Conservation (phyloP, 2,329 filamentous ascomycete genomes). For the Trichophyton schoenleinii region DNA sequence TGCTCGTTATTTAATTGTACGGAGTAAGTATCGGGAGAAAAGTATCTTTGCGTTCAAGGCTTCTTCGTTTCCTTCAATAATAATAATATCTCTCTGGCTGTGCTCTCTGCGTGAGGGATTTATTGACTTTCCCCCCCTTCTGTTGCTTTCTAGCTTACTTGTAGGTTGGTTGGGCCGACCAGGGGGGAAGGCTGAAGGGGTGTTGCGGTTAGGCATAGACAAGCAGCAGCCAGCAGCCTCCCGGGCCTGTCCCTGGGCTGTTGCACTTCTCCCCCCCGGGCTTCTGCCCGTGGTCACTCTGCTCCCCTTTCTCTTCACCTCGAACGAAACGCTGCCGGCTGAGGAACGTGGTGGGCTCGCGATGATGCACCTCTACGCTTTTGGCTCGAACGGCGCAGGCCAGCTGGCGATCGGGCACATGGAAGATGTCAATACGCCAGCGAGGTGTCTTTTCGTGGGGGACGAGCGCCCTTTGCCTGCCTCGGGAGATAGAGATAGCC, state of each 20-base stretch:
- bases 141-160: not conserved
- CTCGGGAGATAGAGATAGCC: constrained; percentile 7
- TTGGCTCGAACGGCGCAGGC: constrained; percentile 66
- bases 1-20: not conserved
- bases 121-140: not conserved
- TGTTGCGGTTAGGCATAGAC: not conserved
- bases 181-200: not conserved
- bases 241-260: not conserved
- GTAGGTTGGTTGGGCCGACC: not conserved
- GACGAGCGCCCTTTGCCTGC: constrained; percentile 13
- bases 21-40: not conserved
- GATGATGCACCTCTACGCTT: constrained; percentile 45
- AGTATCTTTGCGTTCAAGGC: not conserved
- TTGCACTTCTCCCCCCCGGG: not conserved
- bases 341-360: not conserved
- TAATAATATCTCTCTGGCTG: not conserved
- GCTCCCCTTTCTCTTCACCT: not conserved
- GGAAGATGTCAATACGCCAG: constrained; percentile 57
- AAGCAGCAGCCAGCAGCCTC: not conserved
- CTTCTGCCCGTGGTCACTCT: not conserved
- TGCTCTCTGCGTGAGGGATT: not conserved
- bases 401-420: constrained; percentile 60
- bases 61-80: not conserved
- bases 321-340: not conserved
- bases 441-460: constrained; percentile 44